phyloP scores from a whole-genome alignment of 140 eudicot genomes.

The Stevia rebaudiana region DNA sequence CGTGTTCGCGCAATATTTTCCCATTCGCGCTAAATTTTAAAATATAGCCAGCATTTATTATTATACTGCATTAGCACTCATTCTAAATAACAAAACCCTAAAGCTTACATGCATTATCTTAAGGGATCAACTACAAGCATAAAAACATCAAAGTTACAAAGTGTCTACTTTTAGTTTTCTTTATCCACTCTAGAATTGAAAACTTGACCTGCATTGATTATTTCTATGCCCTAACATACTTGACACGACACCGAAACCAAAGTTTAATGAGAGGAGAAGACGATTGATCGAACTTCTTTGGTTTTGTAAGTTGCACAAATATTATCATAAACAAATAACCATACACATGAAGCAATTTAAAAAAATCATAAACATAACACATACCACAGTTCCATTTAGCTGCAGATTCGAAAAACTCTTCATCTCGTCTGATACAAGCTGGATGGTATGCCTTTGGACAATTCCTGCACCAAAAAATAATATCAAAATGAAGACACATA shows the following conservation, averaged over 20 bases:
- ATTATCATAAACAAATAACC: neutral
- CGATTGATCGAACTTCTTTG: neutral
- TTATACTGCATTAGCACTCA: neutral
- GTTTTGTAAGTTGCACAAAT: neutral
- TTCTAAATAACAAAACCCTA: neutral
- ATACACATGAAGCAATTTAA: constrained; percentile 1
- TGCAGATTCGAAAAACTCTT: constrained; percentile 66
- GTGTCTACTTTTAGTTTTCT: constrained; percentile 13
- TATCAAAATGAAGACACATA: neutral
- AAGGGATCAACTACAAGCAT: neutral
- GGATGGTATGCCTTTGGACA: constrained; percentile 99
- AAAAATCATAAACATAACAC: constrained; percentile 12
- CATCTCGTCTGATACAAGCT: constrained; percentile 80
- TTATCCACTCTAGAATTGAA: constrained; percentile 4
- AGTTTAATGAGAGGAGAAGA: constrained; percentile 6
- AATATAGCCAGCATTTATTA: neutral
- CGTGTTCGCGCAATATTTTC: neutral
- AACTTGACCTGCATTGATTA: neutral
- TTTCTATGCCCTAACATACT: neutral
- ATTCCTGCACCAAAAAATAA: constrained; percentile 41
- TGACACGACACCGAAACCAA: neutral
- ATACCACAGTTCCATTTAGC: constrained; percentile 87
- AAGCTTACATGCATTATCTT: constrained; percentile 6
- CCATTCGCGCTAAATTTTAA: neutral
- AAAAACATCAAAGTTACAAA: constrained; percentile 8